These are phyloP conservation scores for Musa troglodytarum DNA, from an alignment of 176 grass and related monocot species.

Conservation along the genomic window DNA sequence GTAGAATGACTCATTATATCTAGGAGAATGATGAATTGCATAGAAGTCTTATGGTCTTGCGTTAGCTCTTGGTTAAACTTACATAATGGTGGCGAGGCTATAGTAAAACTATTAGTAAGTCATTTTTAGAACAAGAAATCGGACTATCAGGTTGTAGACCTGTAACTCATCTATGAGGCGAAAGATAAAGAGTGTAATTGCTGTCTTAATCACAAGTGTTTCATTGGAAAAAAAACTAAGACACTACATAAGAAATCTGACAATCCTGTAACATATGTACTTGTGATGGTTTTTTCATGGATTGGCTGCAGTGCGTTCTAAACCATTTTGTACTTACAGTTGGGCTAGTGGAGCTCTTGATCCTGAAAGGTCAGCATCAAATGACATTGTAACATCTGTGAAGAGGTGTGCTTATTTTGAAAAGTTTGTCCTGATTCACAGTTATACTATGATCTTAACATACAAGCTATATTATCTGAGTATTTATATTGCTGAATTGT, in stretches of 20 bases:
- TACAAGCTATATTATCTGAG: background rate
- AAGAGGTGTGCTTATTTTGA: conserved; percentile 49
- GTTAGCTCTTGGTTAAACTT: no score
- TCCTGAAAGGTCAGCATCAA: conserved; percentile 59
- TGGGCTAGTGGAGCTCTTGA: conserved; percentile 91
- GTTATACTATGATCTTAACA: background rate
- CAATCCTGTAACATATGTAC: background rate
- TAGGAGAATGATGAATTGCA: background rate
- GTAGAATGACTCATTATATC: background rate
- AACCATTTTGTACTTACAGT: conserved; percentile 25
- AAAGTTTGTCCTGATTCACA: background rate
- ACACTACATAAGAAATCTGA: background rate
- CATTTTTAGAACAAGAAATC: background rate
- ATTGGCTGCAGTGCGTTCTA: background rate
- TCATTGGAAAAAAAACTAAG: background rate
- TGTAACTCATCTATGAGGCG: background rate
- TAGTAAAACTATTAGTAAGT: background rate
- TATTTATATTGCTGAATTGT: background rate
- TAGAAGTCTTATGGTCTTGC: background rate
- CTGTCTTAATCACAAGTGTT: no score
- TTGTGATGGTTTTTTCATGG: background rate
- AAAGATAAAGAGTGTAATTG: no score
- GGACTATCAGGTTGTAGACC: background rate
- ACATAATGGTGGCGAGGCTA: background rate
- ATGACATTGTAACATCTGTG: conserved; percentile 58